phyloP scores from a whole-genome alignment of 306 rosid species.

The Begonia peltatifolia region DNA sequence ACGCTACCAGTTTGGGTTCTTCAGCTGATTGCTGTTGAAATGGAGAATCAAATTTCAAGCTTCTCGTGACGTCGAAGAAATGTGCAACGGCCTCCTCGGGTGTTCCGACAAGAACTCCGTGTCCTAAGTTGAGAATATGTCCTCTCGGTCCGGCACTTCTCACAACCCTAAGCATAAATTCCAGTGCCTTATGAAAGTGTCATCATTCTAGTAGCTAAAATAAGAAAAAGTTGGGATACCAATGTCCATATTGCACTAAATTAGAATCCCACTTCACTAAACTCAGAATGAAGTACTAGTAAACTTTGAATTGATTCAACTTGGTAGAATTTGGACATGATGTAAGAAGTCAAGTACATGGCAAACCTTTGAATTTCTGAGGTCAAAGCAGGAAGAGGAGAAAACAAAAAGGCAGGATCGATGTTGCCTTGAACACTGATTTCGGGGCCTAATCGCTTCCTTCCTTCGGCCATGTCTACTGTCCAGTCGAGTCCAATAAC shows the following conservation, averaged over 20 bases:
- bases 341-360: neutral
- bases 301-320: too few relatives aligned
- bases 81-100: slow-evolving; percentile 97
- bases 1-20: slow-evolving; percentile 42
- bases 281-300: too few relatives aligned
- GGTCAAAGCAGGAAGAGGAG: slow-evolving; percentile 65
- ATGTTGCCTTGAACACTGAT: slow-evolving; percentile 88
- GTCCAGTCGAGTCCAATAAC: slow-evolving; percentile 98
- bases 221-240: too few relatives aligned
- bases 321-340: neutral
- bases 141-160: slow-evolving; percentile 78
- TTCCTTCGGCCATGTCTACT: slow-evolving; percentile 92
- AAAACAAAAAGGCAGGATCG: slow-evolving; percentile 86
- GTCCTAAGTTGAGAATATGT: slow-evolving; percentile 93
- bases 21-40: slow-evolving; percentile 28
- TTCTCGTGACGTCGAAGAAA: slow-evolving; percentile 86
- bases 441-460: slow-evolving; percentile 62
- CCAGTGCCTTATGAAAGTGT: neutral
- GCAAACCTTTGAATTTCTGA: slow-evolving; percentile 90
- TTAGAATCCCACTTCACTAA: too few relatives aligned
- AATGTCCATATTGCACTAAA: too few relatives aligned
- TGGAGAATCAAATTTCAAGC: slow-evolving; percentile 52
- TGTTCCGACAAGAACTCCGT: slow-evolving; percentile 86
- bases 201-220: too few relatives aligned
- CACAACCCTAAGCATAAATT: slow-evolving; percentile 57